Base-by-base conservation (phyloP, 2,329 filamentous ascomycete genomes). In the Ophiostoma quercus region DNA sequence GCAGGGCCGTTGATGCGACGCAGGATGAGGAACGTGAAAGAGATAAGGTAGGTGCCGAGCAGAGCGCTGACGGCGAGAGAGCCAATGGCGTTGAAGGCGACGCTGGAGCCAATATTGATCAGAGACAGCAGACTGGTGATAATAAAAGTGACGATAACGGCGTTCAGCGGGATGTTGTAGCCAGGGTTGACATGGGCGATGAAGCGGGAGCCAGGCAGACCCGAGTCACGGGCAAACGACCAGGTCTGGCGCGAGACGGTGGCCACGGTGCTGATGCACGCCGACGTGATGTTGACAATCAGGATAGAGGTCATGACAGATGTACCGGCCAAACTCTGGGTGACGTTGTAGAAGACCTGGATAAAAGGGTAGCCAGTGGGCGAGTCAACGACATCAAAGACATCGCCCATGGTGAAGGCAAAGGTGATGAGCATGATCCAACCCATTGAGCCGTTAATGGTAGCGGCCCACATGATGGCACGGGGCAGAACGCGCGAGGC, bases 361-460 rank as follows among this genome's bases (percentile, higher is more conserved):
- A 89, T 87, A 72, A 87, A 87, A 0, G 87, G 86, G 66, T 84
- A 86, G 0, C 81, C 81, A 0, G 84, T 85, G 0, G 79, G 79
- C 0, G 80, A 81, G 22, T 71, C 66, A 69, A 75, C 57, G 19
- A 73, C 68, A 41, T 60, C 69, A 2, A 71, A 41, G 4, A 74
- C 41, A 22, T 80, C 74, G 70, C 79, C 76, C 29, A 81, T 67
- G 2, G 76, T 77, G 70, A 80, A 81, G 62, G 76, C 74, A 57
- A 80, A 75, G 0, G 79, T 79, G 68, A 82, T 75, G 19, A 78
- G 71, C 77, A 80, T 80, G 57, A 77, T 68, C 68, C 79, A 79
- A 37, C 77, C 78, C 60, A 80, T 73, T n/a, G 71, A 68, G n/a
- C 77, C 78, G 69, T 81, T 81, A 60, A 80, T 70, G 0, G 73